Evolutionary conservation across 306 rosid genomes (phyloP), one percentile per base, ranked within the genome.

Genomic region (Alnus glutinosa): DNA sequence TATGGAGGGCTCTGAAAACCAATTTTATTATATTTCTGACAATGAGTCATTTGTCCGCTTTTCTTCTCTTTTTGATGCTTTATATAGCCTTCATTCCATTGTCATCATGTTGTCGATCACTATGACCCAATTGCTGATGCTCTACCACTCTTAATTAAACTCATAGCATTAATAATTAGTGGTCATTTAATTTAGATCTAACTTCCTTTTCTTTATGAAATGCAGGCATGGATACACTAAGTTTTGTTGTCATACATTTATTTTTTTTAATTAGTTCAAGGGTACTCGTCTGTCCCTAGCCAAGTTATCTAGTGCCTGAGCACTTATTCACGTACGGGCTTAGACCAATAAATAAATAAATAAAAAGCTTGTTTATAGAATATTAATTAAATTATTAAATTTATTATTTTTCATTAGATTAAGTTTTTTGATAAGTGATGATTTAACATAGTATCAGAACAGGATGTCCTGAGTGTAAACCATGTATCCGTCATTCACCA

Each of bases 81-180:
- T 32, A 75, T 55, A 7, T 14, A 57, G n/a, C 14, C 12, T n/a
- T 42, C 71, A 54, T 23, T 74, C 46, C 82, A 36, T 73, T 59
- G 81, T 73, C 77, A 79, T 70, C 52, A 9, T 76, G 78, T 61
- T 62, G 83, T 78, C 28, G 28, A 23, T 23, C 85, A 81, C 78
- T 44, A 75, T 81, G 85, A 81, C 71, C 77, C 49, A 50, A 69
- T 42, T 49, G 57, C 62, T 78, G 78, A 63, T 47, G 74, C 51
- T 9, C 34, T 52, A 32, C 42, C 30, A 18, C 19, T 1, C 9
- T 23, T 9, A 9, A 37, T 74, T 49, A 70, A 70, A 80, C 64
- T 55, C 69, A 42, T 58, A 1, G 70, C 69, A 73, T 19, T 10
- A 18, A 58, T 49, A 73, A 58, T 49, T 77, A 70, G 79, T 75